A percentile compares a stretch with the other conserved stretches of the same genome.
These are phyloP conservation scores for Peziza echinospora DNA, from an alignment of 495 filamentous ascomycete species.

Conservation along the genomic window DNA sequence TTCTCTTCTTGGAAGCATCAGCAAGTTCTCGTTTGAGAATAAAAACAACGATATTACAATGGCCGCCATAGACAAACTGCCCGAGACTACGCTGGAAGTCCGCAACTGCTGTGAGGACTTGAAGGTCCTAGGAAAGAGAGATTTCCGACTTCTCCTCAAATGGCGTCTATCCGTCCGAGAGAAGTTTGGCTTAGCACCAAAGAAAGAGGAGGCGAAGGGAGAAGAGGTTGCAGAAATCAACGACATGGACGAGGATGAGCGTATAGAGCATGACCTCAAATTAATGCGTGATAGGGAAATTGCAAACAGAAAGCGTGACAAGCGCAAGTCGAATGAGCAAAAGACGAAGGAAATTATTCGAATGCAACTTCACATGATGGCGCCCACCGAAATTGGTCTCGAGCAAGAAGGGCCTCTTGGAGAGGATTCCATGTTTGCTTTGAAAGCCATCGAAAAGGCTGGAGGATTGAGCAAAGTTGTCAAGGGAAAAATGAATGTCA, in stretches of 20 bases:
- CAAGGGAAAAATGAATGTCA: slow-evolving; percentile 51
- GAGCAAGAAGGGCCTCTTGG: slow-evolving; percentile 64
- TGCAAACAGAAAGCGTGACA: slow-evolving; percentile 53
- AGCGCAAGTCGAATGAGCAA: slow-evolving; percentile 65
- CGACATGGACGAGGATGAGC: slow-evolving; percentile 82
- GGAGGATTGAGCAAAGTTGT: slow-evolving; percentile 46
- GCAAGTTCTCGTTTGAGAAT: slow-evolving; percentile 62
- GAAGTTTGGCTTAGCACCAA: slow-evolving; percentile 58
- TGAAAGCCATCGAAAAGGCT: slow-evolving; percentile 57
- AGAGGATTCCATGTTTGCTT: slow-evolving; percentile 58
- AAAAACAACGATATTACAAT: slow-evolving; percentile 67
- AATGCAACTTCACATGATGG: slow-evolving; percentile 91
- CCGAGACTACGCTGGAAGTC: slow-evolving; percentile 86
- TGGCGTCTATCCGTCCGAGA: slow-evolving; percentile 85
- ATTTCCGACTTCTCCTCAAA: slow-evolving; percentile 78
- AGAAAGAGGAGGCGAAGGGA: slow-evolving; percentile 34
- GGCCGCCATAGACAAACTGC: slow-evolving; percentile 61
- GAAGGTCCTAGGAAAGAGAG: slow-evolving; percentile 76
- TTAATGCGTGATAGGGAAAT: slow-evolving; percentile 55
- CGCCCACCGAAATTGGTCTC: slow-evolving; percentile 86
- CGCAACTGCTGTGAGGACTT: slow-evolving; percentile 67
- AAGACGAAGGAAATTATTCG: slow-evolving; percentile 78
- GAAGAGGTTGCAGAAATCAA: slow-evolving; percentile 38
- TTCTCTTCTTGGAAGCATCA: slow-evolving; percentile 73
- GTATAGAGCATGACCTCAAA: slow-evolving; percentile 69